Conservation (phyloP, 2,329 filamentous ascomycete genomes). For the Blumeria hordei region DNA sequence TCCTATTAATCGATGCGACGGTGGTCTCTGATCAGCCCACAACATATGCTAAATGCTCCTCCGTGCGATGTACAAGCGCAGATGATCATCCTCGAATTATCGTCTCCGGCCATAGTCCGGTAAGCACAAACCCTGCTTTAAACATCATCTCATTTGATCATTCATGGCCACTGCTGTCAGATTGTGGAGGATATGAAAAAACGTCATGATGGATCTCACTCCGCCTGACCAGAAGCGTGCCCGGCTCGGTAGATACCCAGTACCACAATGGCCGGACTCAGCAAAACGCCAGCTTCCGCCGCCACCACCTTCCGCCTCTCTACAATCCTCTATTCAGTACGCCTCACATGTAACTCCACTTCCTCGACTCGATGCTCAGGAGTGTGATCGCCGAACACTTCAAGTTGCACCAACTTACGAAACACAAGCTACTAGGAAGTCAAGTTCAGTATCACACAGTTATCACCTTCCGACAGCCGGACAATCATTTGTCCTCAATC, state of each 20-base stretch:
- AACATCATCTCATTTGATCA: too few species aligned
- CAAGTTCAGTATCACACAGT: constrained; percentile 9
- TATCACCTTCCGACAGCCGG: constrained; percentile 13
- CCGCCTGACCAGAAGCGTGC: constrained; percentile 34
- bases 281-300: constrained; percentile 19
- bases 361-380: constrained; percentile 12
- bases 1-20: too few species aligned
- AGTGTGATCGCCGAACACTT: constrained; percentile 28
- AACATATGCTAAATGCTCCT: too few species aligned
- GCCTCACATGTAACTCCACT: constrained; percentile 10
- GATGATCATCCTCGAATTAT: too few species aligned
- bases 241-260: constrained; percentile 24
- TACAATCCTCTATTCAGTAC: constrained; percentile 9
- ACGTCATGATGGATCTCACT: constrained; percentile 29
- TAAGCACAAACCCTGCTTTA: too few species aligned
- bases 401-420: constrained; percentile 26
- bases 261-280: constrained; percentile 21
- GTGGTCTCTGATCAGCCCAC: too few species aligned
- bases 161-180: too few species aligned
- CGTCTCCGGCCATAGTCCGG: too few species aligned
- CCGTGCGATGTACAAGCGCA: too few species aligned
- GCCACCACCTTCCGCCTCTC: constrained; percentile 6
- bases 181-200: too few species aligned
- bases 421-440: constrained; percentile 15
- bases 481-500: constrained; percentile 18